Conservation (phyloP, 2,329 filamentous ascomycete species). For the Colletotrichum sp. region DNA sequence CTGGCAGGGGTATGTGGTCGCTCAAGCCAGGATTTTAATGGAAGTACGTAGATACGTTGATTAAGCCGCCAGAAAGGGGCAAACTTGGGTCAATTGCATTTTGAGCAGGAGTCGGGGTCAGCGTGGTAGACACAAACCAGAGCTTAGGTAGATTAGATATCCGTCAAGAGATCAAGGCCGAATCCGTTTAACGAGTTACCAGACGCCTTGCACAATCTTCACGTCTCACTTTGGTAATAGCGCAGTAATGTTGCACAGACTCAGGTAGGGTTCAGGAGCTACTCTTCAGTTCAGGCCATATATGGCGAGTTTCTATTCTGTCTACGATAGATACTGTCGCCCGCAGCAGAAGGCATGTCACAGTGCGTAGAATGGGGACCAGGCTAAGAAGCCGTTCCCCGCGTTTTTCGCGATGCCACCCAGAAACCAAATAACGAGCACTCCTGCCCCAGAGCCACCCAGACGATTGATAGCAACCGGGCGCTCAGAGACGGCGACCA, state of each 20-base stretch:
- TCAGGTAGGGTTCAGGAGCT: conserved; percentile 19
- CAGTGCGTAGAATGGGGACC: conserved; percentile 61
- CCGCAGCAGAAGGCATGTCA: conserved; percentile 22
- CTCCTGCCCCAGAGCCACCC: conserved; percentile 33
- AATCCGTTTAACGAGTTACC: rapidly evolving
- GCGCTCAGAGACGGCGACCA: conserved; percentile 98
- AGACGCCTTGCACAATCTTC: rapidly evolving
- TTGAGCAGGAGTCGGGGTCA: not conserved
- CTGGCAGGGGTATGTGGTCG: conserved; percentile 60
- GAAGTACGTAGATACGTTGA: not conserved
- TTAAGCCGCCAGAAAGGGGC: not conserved
- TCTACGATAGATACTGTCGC: conserved; percentile 24
- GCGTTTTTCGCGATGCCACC: conserved; percentile 75
- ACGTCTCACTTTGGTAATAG: not conserved
- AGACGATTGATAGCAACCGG: conserved; percentile 30
- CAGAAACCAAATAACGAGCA: conserved; percentile 54
- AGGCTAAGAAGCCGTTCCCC: conserved; percentile 72
- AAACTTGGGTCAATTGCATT: not conserved
- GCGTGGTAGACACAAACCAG: not conserved
- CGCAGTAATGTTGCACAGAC: not conserved
- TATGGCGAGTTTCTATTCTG: conserved; percentile 26
- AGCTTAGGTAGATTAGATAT: not conserved
- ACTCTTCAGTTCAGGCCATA: conserved; percentile 25
- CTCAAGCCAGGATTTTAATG: conserved; percentile 37
- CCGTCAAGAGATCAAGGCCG: not conserved